Base-by-base conservation (phyloP, 371 early-diverging fungal genomes). In the Mucor velutinosus region DNA sequence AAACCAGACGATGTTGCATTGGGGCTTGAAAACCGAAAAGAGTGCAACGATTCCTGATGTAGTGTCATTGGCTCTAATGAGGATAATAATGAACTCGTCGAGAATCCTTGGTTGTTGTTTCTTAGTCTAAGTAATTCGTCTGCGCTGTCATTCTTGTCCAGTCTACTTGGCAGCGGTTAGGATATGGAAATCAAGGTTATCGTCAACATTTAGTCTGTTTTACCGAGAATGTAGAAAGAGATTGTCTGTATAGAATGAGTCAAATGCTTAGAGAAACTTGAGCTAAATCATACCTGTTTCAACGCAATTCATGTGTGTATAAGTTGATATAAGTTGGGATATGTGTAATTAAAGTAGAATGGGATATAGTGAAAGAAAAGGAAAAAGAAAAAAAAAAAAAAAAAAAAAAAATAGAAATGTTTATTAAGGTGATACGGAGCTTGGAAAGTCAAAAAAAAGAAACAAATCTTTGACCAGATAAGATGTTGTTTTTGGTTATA, bases 161-260 rank as follows among this genome's bases (percentile, higher is more conserved):
- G 45, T 7, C 45, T 45, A 8, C 7, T 45, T 45, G 0, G 19
- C 19, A 45, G n/a, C 19, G 14, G 45, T 45, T 45, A 45, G 19
- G 7, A 45, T n/a, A 6, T 45, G 45, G 6, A 45, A 19, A 19
- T 45, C 19, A 45, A 45, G 45, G 19, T 45, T 45, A 7, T 45
- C 6, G n/a, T 45, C 45, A 19, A 45, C 45, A 45, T 45, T 45
- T 37, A 14, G 37, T 23, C 10, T 6, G n/a, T 60, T 6, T 41
- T 60, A 60, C 61, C 61, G 61, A 60, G 61, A 60, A 60, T 60
- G 17, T 39, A 60, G 17, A 27, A 45, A 60, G n/a, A 45, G 45
- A 45, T 60, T 60, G 30, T 60, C 61, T 45, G 45, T 45, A 19
- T 17, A 6, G 6, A 45, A 45, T n/a, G 19, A 45, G 45, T 8